A percentile compares a stretch with the other conserved stretches of the same genome.
phyloP scores from a whole-genome alignment of 495 filamentous ascomycete genomes.

The Oidiodendron maius region DNA sequence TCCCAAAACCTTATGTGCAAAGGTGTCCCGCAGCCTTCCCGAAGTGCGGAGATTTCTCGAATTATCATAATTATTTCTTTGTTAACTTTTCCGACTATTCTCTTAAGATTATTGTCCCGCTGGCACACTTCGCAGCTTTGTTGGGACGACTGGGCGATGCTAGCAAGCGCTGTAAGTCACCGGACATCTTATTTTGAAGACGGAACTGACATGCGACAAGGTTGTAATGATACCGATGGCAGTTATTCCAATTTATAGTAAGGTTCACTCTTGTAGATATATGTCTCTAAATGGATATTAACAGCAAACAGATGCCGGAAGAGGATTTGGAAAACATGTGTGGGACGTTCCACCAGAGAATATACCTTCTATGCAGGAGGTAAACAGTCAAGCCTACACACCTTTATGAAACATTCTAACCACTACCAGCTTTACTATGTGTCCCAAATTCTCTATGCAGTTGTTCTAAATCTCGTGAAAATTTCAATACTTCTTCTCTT shows the following conservation, averaged over 20 bases:
- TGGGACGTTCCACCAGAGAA: neutral
- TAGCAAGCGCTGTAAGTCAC: conserved; percentile 3
- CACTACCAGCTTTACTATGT: no score
- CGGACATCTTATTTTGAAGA: no score
- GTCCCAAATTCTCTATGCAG: conserved; percentile 32
- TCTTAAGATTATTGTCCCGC: conserved; percentile 3
- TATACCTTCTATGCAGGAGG: no score
- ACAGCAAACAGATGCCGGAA: neutral
- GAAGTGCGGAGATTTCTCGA: neutral
- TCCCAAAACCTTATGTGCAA: conserved; percentile 2
- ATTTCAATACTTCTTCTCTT: conserved; percentile 45
- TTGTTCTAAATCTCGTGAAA: conserved; percentile 32
- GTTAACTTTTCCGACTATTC: neutral
- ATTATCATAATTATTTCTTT: neutral
- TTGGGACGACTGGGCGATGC: conserved; percentile 4
- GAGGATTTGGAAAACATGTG: conserved; percentile 6
- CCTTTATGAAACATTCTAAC: conserved; percentile 8
- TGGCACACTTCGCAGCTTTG: neutral
- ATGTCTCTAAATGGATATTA: no score
- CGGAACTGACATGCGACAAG: neutral
- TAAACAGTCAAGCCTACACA: neutral
- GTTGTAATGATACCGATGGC: conserved; percentile 7
- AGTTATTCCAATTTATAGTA: conserved; percentile 4
- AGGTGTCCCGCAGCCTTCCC: conserved; percentile 2
- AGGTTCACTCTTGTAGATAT: neutral